Percentiles rank a stretch among this genome's conserved stretches.
phyloP scores from a whole-genome alignment of 306 rosid species.

The Castanospermum australe region DNA sequence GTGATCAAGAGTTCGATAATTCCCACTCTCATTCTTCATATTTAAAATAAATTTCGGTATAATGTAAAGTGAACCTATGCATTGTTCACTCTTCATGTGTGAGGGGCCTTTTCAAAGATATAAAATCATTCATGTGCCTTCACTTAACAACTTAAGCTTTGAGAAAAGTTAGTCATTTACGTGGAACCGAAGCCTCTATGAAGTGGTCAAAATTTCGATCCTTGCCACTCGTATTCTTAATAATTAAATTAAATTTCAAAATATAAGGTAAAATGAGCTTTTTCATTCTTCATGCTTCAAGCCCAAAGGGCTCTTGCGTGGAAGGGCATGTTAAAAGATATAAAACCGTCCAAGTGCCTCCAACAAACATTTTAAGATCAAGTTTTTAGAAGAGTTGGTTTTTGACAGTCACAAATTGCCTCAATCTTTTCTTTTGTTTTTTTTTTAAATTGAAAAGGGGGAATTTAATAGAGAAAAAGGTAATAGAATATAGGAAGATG shows the following conservation, averaged over 20 bases:
- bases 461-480: not conserved
- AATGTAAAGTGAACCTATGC: not conserved
- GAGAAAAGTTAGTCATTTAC: not conserved
- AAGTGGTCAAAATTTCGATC: not conserved
- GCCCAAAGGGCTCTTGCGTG: not conserved
- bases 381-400: not conserved
- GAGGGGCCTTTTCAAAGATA: not conserved
- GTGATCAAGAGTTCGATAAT: not conserved
- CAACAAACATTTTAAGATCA: not conserved
- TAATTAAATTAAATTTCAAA: not conserved
- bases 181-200: not conserved
- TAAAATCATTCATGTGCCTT: not conserved
- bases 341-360: not conserved
- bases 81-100: not conserved
- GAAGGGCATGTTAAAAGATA: not conserved
- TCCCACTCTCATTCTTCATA: not conserved
- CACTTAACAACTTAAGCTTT: not conserved
- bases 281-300: not conserved
- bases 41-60: not conserved
- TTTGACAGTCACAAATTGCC: not conserved
- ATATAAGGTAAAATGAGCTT: not conserved
- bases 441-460: too few species aligned
- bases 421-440: not conserved
- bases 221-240: not conserved
- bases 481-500: not conserved